These are phyloP conservation scores for Ceratobasidium sp. DNA, from an alignment of 1,284 basidiomycete genomes.

Conservation along the genomic window DNA sequence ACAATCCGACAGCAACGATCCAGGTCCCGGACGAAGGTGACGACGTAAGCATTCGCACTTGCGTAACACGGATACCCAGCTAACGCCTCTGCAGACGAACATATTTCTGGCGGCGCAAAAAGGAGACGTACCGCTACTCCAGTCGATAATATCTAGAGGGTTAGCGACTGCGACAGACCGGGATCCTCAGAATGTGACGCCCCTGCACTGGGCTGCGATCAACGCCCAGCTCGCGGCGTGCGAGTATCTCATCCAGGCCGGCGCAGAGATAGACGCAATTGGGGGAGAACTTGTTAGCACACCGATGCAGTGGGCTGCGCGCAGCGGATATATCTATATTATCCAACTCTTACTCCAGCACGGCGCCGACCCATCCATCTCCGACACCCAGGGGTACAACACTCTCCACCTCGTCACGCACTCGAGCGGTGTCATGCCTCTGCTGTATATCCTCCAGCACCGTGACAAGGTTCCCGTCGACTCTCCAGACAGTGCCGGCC, in stretches of 20 bases:
- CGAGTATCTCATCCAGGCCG: constrained; percentile 86
- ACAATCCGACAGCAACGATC: constrained; percentile 42
- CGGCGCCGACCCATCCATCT: constrained; percentile 91
- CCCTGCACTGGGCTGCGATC: constrained; percentile 97
- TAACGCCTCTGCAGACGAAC: constrained; percentile 56
- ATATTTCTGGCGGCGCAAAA: constrained; percentile 90
- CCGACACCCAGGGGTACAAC: constrained; percentile 97
- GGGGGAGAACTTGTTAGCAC: constrained; percentile 97
- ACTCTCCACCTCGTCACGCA: constrained; percentile 95
- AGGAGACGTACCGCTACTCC: constrained; percentile 79
- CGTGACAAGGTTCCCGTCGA: constrained; percentile 80
- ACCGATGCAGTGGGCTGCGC: constrained; percentile 96
- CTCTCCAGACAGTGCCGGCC: constrained; percentile 79
- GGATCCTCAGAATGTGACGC: constrained; percentile 92
- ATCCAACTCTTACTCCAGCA: constrained; percentile 90
- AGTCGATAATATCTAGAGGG: constrained; percentile 77
- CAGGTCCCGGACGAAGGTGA: constrained; percentile 37
- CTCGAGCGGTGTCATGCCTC: constrained; percentile 91
- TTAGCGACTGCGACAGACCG: constrained; percentile 79
- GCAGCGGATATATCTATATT: constrained; percentile 94
- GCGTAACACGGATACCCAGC: neutral
- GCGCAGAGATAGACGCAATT: constrained; percentile 93
- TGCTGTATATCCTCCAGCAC: constrained; percentile 92
- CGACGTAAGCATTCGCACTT: constrained; percentile 8
- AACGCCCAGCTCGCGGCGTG: constrained; percentile 86